Conservation (phyloP, 225 moss, liverwort and hornwort genomes). For the Physcomitrellopsis africana region DNA sequence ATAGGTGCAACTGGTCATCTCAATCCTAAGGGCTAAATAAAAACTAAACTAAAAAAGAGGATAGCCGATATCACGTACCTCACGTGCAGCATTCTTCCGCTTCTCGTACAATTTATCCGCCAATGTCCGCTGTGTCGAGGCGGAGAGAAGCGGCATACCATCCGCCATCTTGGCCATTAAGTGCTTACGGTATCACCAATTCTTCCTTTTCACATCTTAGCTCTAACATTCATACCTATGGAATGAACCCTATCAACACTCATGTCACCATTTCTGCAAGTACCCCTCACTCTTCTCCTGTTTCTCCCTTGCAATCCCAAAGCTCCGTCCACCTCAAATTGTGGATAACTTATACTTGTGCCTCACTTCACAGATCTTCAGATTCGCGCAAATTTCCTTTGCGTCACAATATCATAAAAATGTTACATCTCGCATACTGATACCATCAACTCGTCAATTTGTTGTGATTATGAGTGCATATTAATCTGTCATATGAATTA, state of each 20-base stretch:
- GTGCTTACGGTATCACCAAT: constrained; percentile 17
- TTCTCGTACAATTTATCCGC: constrained; percentile 96
- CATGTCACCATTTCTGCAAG: constrained; percentile 42
- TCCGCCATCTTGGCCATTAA: constrained; percentile 70
- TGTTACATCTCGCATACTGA: not conserved
- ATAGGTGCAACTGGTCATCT: not conserved
- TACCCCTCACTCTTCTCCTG: not conserved
- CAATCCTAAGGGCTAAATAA: not conserved
- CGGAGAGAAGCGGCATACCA: constrained; percentile 69
- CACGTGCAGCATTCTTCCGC: constrained; percentile 95
- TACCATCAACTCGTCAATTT: not conserved
- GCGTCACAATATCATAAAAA: not conserved
- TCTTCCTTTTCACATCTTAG: constrained; percentile 41
- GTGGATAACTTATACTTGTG: not conserved
- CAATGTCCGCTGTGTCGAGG: constrained; percentile 76
- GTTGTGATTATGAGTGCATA: not conserved
- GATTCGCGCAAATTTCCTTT: not conserved
- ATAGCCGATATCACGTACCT: constrained; percentile 48
- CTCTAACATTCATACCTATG: constrained; percentile 37
- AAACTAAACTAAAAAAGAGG: not conserved
- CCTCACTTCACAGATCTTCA: constrained; percentile 27
- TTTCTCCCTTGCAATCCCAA: constrained; percentile 19
- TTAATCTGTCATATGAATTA: constrained; percentile 1
- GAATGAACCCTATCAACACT: constrained; percentile 32
- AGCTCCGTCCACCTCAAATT: not conserved